A percentile compares a stretch with the other conserved stretches of the same genome.
Evolutionary conservation across 2,329 filamentous ascomycete species (phyloP).

Genomic region (Diaporthe ilicicola): DNA sequence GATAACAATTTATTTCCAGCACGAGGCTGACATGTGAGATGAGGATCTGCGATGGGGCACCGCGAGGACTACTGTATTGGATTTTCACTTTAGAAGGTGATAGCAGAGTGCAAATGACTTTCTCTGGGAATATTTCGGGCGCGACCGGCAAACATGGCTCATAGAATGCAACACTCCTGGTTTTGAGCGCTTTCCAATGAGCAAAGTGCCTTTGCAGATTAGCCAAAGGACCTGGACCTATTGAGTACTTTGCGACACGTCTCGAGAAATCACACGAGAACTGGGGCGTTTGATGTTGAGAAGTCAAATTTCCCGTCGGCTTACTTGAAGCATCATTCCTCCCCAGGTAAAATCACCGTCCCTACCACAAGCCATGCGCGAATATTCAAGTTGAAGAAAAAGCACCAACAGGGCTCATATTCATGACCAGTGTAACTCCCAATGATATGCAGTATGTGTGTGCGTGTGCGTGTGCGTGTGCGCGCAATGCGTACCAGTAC

Average conservation of each 20-base stretch:
- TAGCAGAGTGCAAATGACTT: neutral
- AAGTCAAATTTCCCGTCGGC: neutral
- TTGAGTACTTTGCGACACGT: neutral
- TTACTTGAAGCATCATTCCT: constrained; percentile 1
- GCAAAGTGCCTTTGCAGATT: neutral
- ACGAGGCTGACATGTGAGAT: neutral
- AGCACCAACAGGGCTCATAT: neutral
- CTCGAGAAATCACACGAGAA: neutral
- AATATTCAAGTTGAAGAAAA: neutral
- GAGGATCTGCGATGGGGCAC: neutral
- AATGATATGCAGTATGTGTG: constrained; percentile 5
- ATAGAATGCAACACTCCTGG: neutral
- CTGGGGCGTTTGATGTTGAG: neutral
- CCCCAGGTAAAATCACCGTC: neutral
- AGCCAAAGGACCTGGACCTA: neutral
- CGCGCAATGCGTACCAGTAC: neutral
- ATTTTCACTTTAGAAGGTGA: neutral
- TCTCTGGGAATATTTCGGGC: neutral
- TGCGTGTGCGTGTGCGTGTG: too few relatives aligned
- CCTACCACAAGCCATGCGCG: neutral
- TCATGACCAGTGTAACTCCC: neutral
- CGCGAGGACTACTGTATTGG: neutral
- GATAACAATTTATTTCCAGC: neutral
- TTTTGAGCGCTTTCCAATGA: neutral
- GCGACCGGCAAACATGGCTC: neutral